Evolutionary conservation across 2,329 filamentous ascomycete genomes (phyloP).

Genomic region (Neurospora sp.): DNA sequence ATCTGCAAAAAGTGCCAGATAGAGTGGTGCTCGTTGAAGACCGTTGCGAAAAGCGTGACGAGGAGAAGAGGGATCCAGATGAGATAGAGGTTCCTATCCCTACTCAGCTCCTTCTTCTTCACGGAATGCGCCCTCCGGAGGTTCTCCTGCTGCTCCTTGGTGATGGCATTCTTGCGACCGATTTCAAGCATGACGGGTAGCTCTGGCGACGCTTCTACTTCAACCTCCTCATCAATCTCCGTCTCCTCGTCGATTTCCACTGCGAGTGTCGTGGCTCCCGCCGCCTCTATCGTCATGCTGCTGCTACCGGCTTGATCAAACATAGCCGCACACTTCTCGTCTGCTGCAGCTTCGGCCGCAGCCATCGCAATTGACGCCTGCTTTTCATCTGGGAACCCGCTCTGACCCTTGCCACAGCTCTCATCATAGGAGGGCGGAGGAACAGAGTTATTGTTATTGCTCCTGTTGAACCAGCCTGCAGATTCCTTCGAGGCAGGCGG

Average conservation of each 20-base stretch:
- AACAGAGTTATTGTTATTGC: constrained; percentile 23
- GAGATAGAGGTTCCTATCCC: constrained; percentile 57
- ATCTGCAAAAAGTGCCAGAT: background rate
- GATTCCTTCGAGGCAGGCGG: constrained; percentile 28
- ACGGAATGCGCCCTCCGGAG: constrained; percentile 50
- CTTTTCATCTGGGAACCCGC: constrained; percentile 41
- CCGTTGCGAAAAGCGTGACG: background rate
- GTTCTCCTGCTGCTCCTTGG: constrained; percentile 54
- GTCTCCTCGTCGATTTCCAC: constrained; percentile 1
- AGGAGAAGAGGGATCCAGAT: constrained; percentile 42
- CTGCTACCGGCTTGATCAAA: constrained; percentile 33
- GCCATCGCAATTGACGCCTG: constrained; percentile 47
- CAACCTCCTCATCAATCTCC: constrained; percentile 21
- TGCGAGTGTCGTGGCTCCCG: background rate
- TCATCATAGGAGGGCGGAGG: constrained; percentile 71
- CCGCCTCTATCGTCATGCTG: constrained; percentile 12
- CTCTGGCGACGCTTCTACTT: constrained; percentile 29
- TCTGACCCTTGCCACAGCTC: constrained; percentile 49
- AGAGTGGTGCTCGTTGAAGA: background rate
- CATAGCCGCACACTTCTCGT: constrained; percentile 43
- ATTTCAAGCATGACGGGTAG: constrained; percentile 43
- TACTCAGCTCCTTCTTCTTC: constrained; percentile 52
- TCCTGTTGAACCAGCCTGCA: constrained; percentile 36
- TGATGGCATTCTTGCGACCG: constrained; percentile 52
- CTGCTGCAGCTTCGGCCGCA: constrained; percentile 47